Conservation (phyloP, 495 filamentous ascomycete species). For the Trichocladium uniseriatum region DNA sequence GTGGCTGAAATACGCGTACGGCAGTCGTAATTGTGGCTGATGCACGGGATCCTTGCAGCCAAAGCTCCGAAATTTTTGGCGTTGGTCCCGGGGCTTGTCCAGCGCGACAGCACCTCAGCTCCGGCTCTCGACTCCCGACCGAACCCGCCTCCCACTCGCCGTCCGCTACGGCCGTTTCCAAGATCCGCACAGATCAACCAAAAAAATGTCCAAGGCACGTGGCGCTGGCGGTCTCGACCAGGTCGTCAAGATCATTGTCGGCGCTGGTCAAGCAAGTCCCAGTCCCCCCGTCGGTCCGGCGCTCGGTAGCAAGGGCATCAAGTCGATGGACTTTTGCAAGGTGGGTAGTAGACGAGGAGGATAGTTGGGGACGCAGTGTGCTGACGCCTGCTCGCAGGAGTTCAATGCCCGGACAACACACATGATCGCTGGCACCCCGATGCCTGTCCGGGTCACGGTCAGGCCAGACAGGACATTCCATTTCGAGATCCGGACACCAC, state of each 20-base stretch:
- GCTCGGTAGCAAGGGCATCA: constrained; percentile 93
- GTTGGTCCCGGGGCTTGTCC: not conserved
- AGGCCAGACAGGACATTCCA: constrained; percentile 86
- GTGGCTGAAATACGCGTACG: constrained; percentile 1
- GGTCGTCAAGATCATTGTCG: constrained; percentile 96
- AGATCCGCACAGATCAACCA: not conserved
- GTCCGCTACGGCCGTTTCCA: not conserved
- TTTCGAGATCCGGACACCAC: constrained; percentile 89
- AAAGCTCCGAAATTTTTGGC: constrained; percentile 10
- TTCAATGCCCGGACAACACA: constrained; percentile 93
- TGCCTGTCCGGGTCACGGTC: constrained; percentile 83
- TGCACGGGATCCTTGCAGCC: not conserved
- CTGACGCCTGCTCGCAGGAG: constrained; percentile 49
- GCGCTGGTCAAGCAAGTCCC: constrained; percentile 90
- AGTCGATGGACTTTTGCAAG: constrained; percentile 99
- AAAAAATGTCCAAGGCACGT: constrained; percentile 70
- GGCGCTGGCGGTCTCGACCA: constrained; percentile 53
- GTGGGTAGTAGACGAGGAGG: constrained; percentile 38
- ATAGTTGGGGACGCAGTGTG: not conserved
- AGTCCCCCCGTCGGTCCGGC: constrained; percentile 97
- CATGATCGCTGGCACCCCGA: constrained; percentile 73
- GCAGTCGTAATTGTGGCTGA: constrained; percentile 5
- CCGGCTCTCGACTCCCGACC: not conserved
- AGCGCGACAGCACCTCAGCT: constrained; percentile 1
- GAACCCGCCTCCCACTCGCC: not conserved